Evolutionary conservation across 108 stramenopile species (phyloP).

Genomic region (Pseudonitzschia delicatissima): DNA sequence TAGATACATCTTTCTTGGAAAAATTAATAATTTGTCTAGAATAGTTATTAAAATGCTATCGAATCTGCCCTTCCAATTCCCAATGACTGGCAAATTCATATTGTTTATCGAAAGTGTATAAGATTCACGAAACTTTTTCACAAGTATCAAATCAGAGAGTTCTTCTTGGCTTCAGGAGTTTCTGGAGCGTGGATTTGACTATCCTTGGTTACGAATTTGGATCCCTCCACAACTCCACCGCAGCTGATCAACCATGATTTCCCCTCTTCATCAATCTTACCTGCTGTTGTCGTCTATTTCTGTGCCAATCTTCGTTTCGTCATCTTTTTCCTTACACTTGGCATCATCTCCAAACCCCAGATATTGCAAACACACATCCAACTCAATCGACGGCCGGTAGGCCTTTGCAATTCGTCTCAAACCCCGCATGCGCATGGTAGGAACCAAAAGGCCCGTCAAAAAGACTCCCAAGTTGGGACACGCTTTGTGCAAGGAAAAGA

Average conservation of each 20-base stretch:
- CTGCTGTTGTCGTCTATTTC: neutral
- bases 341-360: constrained; percentile 47
- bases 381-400: constrained; percentile 59
- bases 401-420: constrained; percentile 61
- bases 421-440: constrained; percentile 52
- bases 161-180: constrained; percentile 31
- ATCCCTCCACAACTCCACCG: constrained; percentile 48
- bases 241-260: constrained; percentile 54
- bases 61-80: neutral
- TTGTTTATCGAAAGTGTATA: neutral
- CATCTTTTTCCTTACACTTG: constrained; percentile 5
- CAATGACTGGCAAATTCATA: neutral
- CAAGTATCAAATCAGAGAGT: constrained; percentile 43
- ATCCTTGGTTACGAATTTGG: constrained; percentile 52
- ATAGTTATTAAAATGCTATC: neutral
- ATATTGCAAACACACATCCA: constrained; percentile 43
- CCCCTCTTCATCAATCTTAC: constrained; percentile 23
- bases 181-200: constrained; percentile 43
- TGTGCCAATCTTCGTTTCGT: neutral
- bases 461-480: constrained; percentile 55
- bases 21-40: neutral
- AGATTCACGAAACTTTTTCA: neutral
- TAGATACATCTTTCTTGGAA: neutral
- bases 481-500: constrained; percentile 57
- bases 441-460: constrained; percentile 66